Base-by-base conservation (phyloP, 2,329 filamentous ascomycete genomes). In the Nothophaeocryptopus gaeumannii region DNA sequence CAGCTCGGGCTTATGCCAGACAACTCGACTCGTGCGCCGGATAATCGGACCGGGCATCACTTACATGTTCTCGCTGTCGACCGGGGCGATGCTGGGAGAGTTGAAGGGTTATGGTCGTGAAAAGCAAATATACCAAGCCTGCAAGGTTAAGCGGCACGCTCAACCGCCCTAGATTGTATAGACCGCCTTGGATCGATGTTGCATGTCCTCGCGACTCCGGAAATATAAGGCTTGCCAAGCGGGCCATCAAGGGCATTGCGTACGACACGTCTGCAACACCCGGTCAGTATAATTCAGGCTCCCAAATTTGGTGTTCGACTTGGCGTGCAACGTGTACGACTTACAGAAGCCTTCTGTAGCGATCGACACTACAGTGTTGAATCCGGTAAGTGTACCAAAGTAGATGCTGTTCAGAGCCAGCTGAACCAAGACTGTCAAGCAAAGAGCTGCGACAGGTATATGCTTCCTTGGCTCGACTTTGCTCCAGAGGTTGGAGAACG, bases 61-160 rank as follows among this genome's bases (percentile, higher is more conserved):
- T 50, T 34, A 48, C 79, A 82, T 82, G 32, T 78, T 79, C 20
- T 78, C 71, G 31, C 70, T 70, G 1, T 67, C 70, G n/a, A 82
- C 77, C 0, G 79, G 80, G 5, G 63, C 72, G 0, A 71, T 60
- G 0, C 70, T 73, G 0, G 80, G 79, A 48, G 82, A 78, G 49
- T 81, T 82, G 60, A 81, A 80, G 0, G 0, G 78, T 78, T 45
- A 81, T 76, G 20, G 73, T 74, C 2, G 76, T 74, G 47, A 82
- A 82, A 1, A 77, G 60, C 3, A 82, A 65, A 57, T 77, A 82
- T 0, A 76, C 37, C 5, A 81, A 71, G 0, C 78, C 78, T 13
- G 78, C 57, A 1, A 71, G 58, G 53, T 82, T 82, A 5, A 79
- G 58, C 0, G 59, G 58, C 1, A 75, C 67, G 51, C 69, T 70